These are phyloP conservation scores for Pilatotrama ljubarskyi DNA, from an alignment of 768 basidiomycete species.

Conservation along the genomic window DNA sequence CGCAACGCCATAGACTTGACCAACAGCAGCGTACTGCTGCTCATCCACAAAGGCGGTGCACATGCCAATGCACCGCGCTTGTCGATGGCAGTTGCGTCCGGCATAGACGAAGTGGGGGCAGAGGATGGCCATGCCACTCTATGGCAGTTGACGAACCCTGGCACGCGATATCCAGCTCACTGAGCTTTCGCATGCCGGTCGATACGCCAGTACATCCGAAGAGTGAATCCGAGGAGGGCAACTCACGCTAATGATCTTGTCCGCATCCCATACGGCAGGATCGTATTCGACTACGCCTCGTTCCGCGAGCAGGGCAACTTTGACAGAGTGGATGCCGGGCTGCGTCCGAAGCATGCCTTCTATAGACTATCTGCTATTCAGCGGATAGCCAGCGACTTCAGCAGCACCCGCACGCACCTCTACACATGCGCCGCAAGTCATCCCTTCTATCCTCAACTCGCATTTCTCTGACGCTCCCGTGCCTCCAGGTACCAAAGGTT, in stretches of 20 bases:
- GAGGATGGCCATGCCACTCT: too few relatives aligned
- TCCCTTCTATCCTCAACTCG: constrained; percentile 82
- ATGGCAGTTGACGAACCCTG: too few relatives aligned
- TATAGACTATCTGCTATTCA: constrained; percentile 55
- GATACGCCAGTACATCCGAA: too few relatives aligned
- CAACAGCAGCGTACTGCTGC: not conserved
- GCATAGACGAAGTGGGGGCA: too few relatives aligned
- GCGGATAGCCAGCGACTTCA: too few relatives aligned
- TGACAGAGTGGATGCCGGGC: constrained; percentile 86
- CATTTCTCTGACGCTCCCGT: constrained; percentile 49
- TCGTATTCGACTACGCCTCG: constrained; percentile 92
- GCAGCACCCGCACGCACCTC: constrained; percentile 54
- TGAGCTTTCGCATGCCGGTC: too few relatives aligned
- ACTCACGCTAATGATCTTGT: constrained; percentile 75
- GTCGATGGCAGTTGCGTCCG: too few relatives aligned
- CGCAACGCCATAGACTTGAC: not conserved
- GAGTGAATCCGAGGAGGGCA: not conserved
- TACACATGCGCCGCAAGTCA: constrained; percentile 89
- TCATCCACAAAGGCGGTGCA: not conserved
- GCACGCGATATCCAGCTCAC: too few relatives aligned
- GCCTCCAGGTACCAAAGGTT: constrained; percentile 31
- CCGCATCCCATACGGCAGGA: constrained; percentile 72
- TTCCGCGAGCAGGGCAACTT: constrained; percentile 97
- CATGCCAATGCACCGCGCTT: too few relatives aligned
- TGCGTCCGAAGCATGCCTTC: constrained; percentile 81